A percentile compares a stretch with the other conserved stretches of the same genome.
Conservation (phyloP, 2,329 filamentous ascomycete species). For the Bimuria novae-zelandiae region DNA sequence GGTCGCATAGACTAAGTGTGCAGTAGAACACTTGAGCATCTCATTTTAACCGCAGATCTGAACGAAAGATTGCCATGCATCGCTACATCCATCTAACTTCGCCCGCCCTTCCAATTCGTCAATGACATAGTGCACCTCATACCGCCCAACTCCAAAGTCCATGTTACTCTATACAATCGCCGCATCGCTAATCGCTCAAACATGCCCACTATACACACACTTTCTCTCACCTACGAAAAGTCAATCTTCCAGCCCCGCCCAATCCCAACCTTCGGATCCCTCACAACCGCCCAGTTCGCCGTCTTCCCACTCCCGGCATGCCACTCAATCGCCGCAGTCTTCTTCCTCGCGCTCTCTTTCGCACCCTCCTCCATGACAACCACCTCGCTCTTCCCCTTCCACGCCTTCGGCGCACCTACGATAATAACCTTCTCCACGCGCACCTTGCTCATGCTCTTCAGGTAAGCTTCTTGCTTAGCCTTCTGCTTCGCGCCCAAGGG, state of each 20-base stretch:
- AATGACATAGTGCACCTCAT: no score
- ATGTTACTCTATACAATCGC: no score
- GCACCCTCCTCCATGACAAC: conserved; percentile 66
- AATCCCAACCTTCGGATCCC: conserved; percentile 66
- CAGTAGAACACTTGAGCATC: no score
- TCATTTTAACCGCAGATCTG: no score
- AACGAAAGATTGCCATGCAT: no score
- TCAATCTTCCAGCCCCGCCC: conserved; percentile 67
- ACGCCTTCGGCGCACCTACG: conserved; percentile 74
- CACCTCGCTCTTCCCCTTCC: conserved; percentile 68
- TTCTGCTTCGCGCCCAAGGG: conserved; percentile 52
- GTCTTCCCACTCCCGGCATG: conserved; percentile 56
- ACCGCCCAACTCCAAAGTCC: no score
- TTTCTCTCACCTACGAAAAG: conserved; percentile 45
- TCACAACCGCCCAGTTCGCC: conserved; percentile 67
- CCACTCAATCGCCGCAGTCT: conserved; percentile 64
- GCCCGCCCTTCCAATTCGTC: no score
- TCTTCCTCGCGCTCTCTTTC: conserved; percentile 48
- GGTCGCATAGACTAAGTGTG: no score
- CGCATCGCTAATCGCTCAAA: not conserved
- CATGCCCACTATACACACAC: no score
- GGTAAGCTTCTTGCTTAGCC: conserved; percentile 71
- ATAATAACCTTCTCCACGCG: conserved; percentile 82
- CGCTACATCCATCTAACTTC: no score
- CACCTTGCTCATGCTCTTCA: conserved; percentile 78